A percentile compares a stretch with the other conserved stretches of the same genome.
Evolutionary conservation across 2,329 filamentous ascomycete genomes (phyloP).

Genomic region (Zopfia rhizophila): DNA sequence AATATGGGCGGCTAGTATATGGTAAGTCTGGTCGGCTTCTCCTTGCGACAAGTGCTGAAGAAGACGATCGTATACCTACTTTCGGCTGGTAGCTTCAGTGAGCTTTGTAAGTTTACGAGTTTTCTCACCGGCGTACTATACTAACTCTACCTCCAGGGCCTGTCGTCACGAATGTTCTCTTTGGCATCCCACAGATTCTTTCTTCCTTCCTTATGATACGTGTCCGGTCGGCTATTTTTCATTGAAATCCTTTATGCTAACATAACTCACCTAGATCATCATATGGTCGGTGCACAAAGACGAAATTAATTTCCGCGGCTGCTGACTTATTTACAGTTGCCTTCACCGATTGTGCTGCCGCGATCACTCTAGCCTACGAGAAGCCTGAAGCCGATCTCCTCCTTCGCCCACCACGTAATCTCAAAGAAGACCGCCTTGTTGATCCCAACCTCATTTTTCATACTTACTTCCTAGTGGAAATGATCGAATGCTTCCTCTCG

Average conservation of each 20-base stretch:
- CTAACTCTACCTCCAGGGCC: conserved; percentile 65
- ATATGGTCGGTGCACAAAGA: conserved; percentile 61
- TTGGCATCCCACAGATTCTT: conserved; percentile 78
- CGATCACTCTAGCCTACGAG: conserved; percentile 80
- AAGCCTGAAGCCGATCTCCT: conserved; percentile 80
- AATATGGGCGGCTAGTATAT: conserved; percentile 79
- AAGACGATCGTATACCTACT: conserved; percentile 81
- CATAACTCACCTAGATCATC: conserved; percentile 57
- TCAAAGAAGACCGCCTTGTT: conserved; percentile 76
- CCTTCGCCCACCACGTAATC: conserved; percentile 72
- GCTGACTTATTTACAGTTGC: conserved; percentile 61
- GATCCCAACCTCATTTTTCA: conserved; percentile 78
- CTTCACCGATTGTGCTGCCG: conserved; percentile 75
- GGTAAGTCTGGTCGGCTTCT: conserved; percentile 28
- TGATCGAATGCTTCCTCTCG: conserved; percentile 56
- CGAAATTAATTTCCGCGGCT: not conserved
- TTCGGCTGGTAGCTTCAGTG: conserved; percentile 77
- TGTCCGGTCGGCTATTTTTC: not conserved
- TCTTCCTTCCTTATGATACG: conserved; percentile 74
- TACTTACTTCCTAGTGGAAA: conserved; percentile 75
- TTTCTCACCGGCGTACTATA: too few relatives aligned
- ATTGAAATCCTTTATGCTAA: too few relatives aligned
- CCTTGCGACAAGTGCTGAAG: conserved; percentile 73
- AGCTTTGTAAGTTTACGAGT: conserved; percentile 68
- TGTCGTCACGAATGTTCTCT: conserved; percentile 76